Base-by-base conservation (phyloP, 805 yeast genomes). In the Kregervanrija delftensis region DNA sequence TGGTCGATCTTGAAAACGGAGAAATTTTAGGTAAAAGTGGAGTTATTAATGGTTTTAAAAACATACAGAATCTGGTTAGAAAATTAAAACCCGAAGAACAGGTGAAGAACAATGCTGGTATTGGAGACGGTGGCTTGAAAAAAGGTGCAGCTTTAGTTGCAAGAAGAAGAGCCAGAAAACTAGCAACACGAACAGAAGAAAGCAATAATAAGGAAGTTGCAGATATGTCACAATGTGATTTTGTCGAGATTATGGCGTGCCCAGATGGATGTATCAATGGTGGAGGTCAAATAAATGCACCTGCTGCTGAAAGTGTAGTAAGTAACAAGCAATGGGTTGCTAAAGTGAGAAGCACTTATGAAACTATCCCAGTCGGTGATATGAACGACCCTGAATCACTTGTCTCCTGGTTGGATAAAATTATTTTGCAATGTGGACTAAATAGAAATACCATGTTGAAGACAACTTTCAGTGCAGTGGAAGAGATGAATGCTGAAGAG, bases 241-340 rank as follows among this genome's bases (percentile, higher is more conserved):
- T 84, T 53, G 86, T 91, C 5, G 99, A 93, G 57, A 84, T 93
- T 38, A 91, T 89, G 96, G 99, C 99, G 1, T 93, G 99, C 62
- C 99, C 99, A 5, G 89, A 87, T 30, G 99, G 99, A 1, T 93
- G 98, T 58, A 86, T 90, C 45, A 93, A 91, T 57, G 99, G 99
- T 10, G 98, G 99, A 16, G 99, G 99, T 0, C 90, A 89, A 55
- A 74, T 88, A 14, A 72, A 77, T 4, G 71, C 70, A 5, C 77
- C 79, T 0, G 50, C 55, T 1, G 72, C 60, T 3, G 30, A 15
- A 13, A 4, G 52, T 52, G 8, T 22, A 4, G 28, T 6, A 0
- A 30, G 47, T 5, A 38, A 50, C 30, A 68, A 79, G 59, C 69
- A 63, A 13, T 77, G 79, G 82, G 58, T 74, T 16, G 54, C 54